phyloP scores from a whole-genome alignment of 805 yeast species.

The Brettanomyces nanus region DNA sequence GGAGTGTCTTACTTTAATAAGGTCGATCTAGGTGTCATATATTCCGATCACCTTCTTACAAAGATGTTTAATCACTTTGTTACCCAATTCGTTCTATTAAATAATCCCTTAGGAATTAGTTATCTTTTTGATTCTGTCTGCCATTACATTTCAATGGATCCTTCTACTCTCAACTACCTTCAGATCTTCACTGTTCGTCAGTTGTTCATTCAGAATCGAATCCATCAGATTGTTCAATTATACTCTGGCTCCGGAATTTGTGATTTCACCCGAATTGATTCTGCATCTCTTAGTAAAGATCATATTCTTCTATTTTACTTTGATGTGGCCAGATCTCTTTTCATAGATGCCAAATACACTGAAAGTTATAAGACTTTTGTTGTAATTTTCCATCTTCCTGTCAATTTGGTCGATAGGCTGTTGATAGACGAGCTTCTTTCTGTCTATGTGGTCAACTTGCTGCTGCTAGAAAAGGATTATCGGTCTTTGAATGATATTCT shows the following conservation, averaged over 20 bases:
- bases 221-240: constrained; percentile 4
- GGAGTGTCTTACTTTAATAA: not conserved
- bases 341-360: constrained; percentile 8
- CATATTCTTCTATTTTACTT: constrained; percentile 14
- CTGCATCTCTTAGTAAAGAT: constrained; percentile 4
- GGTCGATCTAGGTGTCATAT: constrained; percentile 3
- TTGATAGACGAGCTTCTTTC: constrained; percentile 8
- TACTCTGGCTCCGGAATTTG: constrained; percentile 1
- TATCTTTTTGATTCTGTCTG: constrained; percentile 4
- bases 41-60: not conserved
- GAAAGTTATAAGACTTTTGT: constrained; percentile 15
- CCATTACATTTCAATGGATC: not conserved
- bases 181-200: constrained; percentile 6
- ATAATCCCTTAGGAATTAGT: not conserved
- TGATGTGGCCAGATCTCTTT: constrained; percentile 12
- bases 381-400: constrained; percentile 13
- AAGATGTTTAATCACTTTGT: constrained; percentile 6
- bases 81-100: not conserved
- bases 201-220: constrained; percentile 5
- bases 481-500: constrained; percentile 2
- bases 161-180: constrained; percentile 5
- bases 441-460: constrained; percentile 11
- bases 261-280: constrained; percentile 10
- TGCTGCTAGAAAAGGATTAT: constrained; percentile 5
- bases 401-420: not conserved